Evolutionary conservation across 148 eudicot genomes (phyloP).

Genomic region (Camellia granthamiana): DNA sequence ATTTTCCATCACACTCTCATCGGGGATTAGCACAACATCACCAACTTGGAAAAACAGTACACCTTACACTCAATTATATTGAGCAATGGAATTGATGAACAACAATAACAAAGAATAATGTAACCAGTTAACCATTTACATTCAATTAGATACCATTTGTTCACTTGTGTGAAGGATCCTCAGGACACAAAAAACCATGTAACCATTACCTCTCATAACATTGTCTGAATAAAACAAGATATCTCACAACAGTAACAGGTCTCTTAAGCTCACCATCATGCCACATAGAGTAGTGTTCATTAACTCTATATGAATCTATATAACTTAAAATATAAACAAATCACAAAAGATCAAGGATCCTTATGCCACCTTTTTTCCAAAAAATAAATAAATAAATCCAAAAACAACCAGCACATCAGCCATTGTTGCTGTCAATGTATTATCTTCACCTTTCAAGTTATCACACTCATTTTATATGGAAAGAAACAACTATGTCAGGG

Average conservation of each 20-base stretch:
- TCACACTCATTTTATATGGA: not conserved
- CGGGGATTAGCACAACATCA: constrained; percentile 68
- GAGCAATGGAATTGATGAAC: not conserved
- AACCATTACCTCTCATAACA: not conserved
- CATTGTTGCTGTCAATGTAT: not conserved
- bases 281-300: not conserved
- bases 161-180: not conserved
- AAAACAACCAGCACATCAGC: not conserved
- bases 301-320: not conserved
- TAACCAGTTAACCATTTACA: not conserved
- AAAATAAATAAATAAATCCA: not conserved
- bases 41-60: constrained; percentile 52
- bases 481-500: constrained; percentile 2
- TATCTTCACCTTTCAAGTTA: not conserved
- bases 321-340: not conserved
- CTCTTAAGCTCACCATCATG: constrained; percentile 1
- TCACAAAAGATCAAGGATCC: not conserved
- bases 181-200: not conserved
- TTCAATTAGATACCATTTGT: not conserved
- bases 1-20: constrained; percentile 45
- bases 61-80: not conserved
- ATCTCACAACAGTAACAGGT: not conserved
- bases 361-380: not conserved
- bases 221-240: not conserved
- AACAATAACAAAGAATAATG: not conserved